Base-by-base conservation (phyloP, 129 eudicot genomes). In the Glebionis coronaria region DNA sequence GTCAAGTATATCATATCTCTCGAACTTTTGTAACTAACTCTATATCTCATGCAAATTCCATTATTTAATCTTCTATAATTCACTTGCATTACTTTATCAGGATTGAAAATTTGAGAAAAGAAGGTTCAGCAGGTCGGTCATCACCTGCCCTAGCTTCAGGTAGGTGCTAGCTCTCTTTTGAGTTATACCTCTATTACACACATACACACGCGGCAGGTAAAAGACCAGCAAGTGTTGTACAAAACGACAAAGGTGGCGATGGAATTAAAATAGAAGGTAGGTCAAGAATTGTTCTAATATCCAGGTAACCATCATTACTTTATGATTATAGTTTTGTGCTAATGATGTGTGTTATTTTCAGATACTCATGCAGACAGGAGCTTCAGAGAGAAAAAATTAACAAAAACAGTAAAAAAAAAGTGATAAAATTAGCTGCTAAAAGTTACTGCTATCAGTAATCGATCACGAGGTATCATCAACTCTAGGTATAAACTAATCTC, bases 321-420 rank as follows among this genome's bases (percentile, higher is more conserved):
- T 31, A 31, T 31, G 9, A 5, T 31, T 31, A 5, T 31, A 31
- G 0, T 60, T 38, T 4, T 57, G 46, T 4, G 46, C 38, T 61
- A 56, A 57, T 67, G 19, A 61, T 77, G 31, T 44, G 8, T 78
- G 16, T 56, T 75, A 28, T 49, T 68, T 1, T 49, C 59, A 64
- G 80, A 81, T 73, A 47, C 74, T 79, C 81, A 73, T 63, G 81
- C 87, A 73, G 97, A 88, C 71, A 76, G 98, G 80, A 93, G 86
- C 51, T 73, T 93, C 71, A 97, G 97, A 51, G 98, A 89, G 89
- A 89, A 89, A 57, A 93, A 93, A 56, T 87, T 84, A 49, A 84
- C 88, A 83, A 67, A 76, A 25, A 78, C 96, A 20, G 84, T 27
- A 16, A 95, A 93, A 67, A 92, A 93, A 45, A n/a, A n/a, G n/a